A percentile compares a stretch with the other conserved stretches of the same genome.
Conservation (phyloP, 306 rosid genomes). For the Benincasa hispida region DNA sequence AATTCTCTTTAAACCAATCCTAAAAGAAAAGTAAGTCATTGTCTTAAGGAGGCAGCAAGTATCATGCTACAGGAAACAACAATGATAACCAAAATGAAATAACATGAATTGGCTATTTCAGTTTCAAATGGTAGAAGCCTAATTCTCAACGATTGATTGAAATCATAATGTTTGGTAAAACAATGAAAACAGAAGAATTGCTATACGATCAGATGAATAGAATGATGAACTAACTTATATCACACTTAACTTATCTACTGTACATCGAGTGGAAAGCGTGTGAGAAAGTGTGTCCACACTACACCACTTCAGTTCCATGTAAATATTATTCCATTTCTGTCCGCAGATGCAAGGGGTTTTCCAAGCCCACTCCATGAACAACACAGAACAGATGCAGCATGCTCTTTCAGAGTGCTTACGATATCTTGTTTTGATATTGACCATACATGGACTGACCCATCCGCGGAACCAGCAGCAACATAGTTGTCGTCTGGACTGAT, state of each 20-base stretch:
- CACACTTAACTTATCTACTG: neutral
- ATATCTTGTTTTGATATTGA: slow-evolving; percentile 60
- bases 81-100: neutral
- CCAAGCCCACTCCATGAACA: slow-evolving; percentile 89
- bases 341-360: slow-evolving; percentile 82
- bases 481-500: slow-evolving; percentile 84
- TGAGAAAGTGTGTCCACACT: neutral
- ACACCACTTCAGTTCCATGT: slow-evolving; percentile 43
- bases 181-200: neutral
- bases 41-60: neutral
- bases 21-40: neutral
- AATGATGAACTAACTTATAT: neutral
- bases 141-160: neutral
- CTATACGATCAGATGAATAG: neutral
- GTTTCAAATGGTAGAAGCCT: neutral
- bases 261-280: slow-evolving; percentile 1
- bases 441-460: slow-evolving; percentile 83
- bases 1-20: neutral
- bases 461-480: slow-evolving; percentile 91
- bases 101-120: neutral
- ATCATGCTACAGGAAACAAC: neutral
- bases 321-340: slow-evolving; percentile 74
- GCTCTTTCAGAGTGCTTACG: slow-evolving; percentile 73
- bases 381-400: slow-evolving; percentile 65
- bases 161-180: neutral